Conservation (phyloP, 768 basidiomycete genomes). For the Russula sp. region DNA sequence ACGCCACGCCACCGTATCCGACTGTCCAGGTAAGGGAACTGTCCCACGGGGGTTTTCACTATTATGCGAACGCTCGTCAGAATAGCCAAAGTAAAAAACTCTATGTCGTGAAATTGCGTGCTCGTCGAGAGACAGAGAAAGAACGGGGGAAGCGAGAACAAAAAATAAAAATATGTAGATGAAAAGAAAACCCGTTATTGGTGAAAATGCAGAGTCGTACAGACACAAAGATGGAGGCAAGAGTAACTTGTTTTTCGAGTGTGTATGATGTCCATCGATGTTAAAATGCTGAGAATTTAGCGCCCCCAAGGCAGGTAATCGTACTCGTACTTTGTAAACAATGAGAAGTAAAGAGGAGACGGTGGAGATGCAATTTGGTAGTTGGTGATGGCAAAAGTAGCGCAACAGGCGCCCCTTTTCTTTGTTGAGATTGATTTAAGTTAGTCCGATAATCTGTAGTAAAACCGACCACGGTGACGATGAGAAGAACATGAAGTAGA, state of each 20-base stretch:
- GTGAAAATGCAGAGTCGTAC: background rate
- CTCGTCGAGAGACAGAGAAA: background rate
- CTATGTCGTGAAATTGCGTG: background rate
- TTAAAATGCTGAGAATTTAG: conserved; percentile 6
- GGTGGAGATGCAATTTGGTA: background rate
- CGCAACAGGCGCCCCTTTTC: background rate
- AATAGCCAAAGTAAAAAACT: background rate
- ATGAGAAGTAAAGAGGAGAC: background rate
- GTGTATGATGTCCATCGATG: background rate
- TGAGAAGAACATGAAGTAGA: background rate
- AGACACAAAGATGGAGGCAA: background rate
- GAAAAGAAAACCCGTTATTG: background rate
- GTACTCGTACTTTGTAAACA: conserved; percentile 7
- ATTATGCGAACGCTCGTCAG: too few species aligned
- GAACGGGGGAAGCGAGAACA: background rate
- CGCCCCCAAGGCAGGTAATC: conserved; percentile 3
- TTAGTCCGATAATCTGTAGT: conserved; percentile 9
- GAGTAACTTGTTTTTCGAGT: background rate
- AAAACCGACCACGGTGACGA: background rate
- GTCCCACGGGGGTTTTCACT: too few species aligned
- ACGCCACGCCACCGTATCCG: too few species aligned
- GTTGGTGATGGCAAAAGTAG: background rate
- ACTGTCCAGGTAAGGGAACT: too few species aligned
- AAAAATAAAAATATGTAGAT: background rate
- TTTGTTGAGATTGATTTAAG: background rate